phyloP scores from a whole-genome alignment of 129 eudicot genomes.

The Flaveria linearis region DNA sequence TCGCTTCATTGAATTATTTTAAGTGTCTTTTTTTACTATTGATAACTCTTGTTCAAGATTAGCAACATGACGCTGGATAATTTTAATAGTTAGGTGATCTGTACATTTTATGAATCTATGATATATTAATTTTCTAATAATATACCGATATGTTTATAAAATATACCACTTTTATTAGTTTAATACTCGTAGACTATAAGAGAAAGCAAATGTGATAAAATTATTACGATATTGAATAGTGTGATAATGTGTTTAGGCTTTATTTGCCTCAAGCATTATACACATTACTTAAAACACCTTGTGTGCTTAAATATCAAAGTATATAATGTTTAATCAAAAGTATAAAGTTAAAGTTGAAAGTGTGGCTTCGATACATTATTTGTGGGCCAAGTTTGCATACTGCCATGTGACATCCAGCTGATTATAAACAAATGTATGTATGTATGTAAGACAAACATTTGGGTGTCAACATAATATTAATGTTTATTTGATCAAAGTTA shows the following conservation, averaged over 20 bases:
- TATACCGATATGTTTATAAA: no score
- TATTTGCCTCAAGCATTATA: constrained; percentile 19
- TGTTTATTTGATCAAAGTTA: not conserved
- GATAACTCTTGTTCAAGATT: no score
- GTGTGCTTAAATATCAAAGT: constrained; percentile 4
- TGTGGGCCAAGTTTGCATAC: constrained; percentile 39
- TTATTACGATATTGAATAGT: not conserved
- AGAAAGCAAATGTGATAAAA: not conserved
- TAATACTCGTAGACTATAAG: no score
- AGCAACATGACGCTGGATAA: no score
- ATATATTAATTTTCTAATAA: no score
- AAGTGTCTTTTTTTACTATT: no score
- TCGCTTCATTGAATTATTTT: no score
- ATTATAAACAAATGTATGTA: not conserved
- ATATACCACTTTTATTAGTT: no score
- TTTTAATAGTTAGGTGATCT: no score
- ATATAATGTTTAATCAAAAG: constrained; percentile 8
- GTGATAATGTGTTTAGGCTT: constrained; percentile 12
- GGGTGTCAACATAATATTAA: not conserved
- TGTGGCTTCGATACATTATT: constrained; percentile 34
- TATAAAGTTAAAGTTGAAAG: constrained; percentile 24
- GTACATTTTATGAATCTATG: no score
- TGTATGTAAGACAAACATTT: not conserved
- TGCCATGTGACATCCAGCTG: constrained; percentile 41
- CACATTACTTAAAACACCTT: constrained; percentile 16